phyloP scores from a whole-genome alignment of 305 asterid genomes.

The Fraxinus ornus region DNA sequence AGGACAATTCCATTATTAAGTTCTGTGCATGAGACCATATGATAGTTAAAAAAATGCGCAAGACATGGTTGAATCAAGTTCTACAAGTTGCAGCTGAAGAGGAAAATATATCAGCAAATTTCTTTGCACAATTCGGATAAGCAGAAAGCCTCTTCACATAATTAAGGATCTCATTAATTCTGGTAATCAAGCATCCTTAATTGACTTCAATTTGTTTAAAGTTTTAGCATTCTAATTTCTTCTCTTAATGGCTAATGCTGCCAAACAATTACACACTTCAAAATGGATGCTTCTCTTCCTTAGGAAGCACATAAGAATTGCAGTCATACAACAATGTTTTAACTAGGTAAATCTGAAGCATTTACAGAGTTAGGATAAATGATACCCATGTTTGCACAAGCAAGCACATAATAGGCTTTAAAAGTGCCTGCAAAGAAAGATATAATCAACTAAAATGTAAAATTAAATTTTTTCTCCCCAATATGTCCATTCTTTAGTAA shows the following conservation, averaged over 20 bases:
- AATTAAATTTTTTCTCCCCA: too few species aligned
- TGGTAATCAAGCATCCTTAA: not conserved
- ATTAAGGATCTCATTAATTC: conserved; percentile 4
- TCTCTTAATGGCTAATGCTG: conserved; percentile 5
- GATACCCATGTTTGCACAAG: conserved; percentile 99
- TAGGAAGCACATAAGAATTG: not conserved
- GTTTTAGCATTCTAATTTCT: not conserved
- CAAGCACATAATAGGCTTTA: conserved; percentile 63
- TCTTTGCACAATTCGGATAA: not conserved
- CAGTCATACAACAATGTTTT: not conserved
- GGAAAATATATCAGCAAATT: not conserved
- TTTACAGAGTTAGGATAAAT: conserved; percentile 94
- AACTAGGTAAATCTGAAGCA: conserved; percentile 3
- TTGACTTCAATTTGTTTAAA: not conserved
- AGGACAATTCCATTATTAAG: not conserved
- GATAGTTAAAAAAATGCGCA: not conserved
- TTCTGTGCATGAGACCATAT: not conserved
- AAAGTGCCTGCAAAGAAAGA: not conserved
- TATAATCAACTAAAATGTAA: not conserved
- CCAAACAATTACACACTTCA: too few species aligned
- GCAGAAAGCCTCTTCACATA: conserved; percentile 4
- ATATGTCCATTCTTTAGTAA: too few species aligned
- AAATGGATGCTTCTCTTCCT: not conserved
- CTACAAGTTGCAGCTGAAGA: not conserved
- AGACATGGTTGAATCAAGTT: not conserved